Base-by-base conservation (phyloP, 2,329 filamentous ascomycete species). In the Aureobasidium leucospermi region DNA sequence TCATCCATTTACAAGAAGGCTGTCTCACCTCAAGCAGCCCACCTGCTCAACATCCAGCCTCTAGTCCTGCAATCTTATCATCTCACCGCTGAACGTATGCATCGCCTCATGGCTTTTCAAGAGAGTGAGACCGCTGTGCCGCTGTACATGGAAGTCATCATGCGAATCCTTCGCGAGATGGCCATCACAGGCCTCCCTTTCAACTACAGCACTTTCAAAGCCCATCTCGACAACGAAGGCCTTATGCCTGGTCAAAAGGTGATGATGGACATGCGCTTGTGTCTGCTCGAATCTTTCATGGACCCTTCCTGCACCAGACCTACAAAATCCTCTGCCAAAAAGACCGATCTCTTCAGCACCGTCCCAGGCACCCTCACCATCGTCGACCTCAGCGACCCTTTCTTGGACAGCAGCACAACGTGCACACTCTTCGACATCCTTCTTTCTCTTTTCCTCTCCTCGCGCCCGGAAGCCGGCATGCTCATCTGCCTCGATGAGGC, bases 401-500 rank as follows among this genome's bases (percentile, higher is more conserved):
- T 86, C 64, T 76, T 91, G 5, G 85, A 85, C 0, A 70, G 83
- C 0, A 81, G 85, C 28, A 83, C 81, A 39, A 87, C 87, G 0
- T 93, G 88, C 66, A 77, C 82, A 0, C 74, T 93, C 0, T 93
- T 93, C 71, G 85, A 87, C 57, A 86, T 91, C 42, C 87, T 83
- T 19, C 75, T 93, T 1, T 78, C 78, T 2, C 72, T 89, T 0
- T 90, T 89, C 66, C 70, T 89, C 0, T 81, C 86, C 15, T 41
- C 36, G 13, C 53, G 82, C 48, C 71, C 78, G 0, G 63, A 65
- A 0, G 64, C 70, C 0, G 69, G 86, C 0, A 79, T 84, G 4
- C 76, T 91, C 39, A 72, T 92, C 13, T 87, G 86, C 0, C 75
- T 92, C 0, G 88, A 93, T 63, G 88, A 93, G 68, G 89, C 89